Evolutionary conservation across 2,329 filamentous ascomycete genomes (phyloP).

Genomic region (Bisporella sp.): DNA sequence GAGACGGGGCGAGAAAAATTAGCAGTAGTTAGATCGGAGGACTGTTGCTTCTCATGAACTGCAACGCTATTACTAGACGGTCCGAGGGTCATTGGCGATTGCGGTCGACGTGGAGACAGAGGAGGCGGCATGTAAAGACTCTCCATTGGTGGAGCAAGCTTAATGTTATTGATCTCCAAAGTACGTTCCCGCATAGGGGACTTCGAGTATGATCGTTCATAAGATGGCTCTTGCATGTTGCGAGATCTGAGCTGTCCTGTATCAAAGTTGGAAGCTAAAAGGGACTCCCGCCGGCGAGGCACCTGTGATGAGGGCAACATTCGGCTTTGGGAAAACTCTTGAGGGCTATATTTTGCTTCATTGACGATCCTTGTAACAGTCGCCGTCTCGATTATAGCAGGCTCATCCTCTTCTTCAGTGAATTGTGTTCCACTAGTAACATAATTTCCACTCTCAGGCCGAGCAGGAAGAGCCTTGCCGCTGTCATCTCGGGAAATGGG

Average conservation of each 20-base stretch:
- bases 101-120: slow-evolving; percentile 56
- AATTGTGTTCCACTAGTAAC: slow-evolving; percentile 29
- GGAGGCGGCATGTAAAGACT: slow-evolving; percentile 62
- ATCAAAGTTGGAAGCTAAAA: slow-evolving; percentile 25
- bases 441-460: slow-evolving; percentile 57
- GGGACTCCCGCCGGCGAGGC: slow-evolving; percentile 28
- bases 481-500: slow-evolving; percentile 47
- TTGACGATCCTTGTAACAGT: slow-evolving; percentile 45
- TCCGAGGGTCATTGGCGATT: slow-evolving; percentile 35
- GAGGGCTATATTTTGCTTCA: slow-evolving; percentile 22
- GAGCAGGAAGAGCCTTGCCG: slow-evolving; percentile 66
- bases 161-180: slow-evolving; percentile 25
- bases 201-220: slow-evolving; percentile 48
- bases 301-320: slow-evolving; percentile 21
- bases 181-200: slow-evolving; percentile 37
- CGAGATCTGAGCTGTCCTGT: slow-evolving; percentile 21
- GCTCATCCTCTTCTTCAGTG: slow-evolving; percentile 35
- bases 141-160: slow-evolving; percentile 45
- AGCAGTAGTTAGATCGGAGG: slow-evolving; percentile 22
- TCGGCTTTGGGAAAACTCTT: slow-evolving; percentile 15
- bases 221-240: slow-evolving; percentile 25
- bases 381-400: slow-evolving; percentile 43
- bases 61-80: slow-evolving; percentile 26
- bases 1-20: slow-evolving; percentile 30
- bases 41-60: slow-evolving; percentile 18